Percentiles rank a stretch among this genome's conserved stretches.
Evolutionary conservation across 371 early-diverging fungal genomes (phyloP).

Genomic region (Mucor mucedo): DNA sequence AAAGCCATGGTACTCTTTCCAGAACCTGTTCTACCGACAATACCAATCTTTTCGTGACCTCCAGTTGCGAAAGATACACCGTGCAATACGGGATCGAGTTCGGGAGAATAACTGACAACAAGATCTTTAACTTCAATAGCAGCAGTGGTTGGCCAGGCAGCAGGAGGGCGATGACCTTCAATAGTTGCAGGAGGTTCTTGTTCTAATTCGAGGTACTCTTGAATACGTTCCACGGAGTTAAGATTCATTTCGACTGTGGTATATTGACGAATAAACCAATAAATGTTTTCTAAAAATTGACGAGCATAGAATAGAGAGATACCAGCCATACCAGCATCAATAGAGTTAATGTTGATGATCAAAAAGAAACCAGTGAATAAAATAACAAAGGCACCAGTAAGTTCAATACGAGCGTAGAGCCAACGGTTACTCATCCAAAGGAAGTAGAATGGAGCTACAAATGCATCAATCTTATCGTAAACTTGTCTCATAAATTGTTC

Average conservation of each 20-base stretch:
- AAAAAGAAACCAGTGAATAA: conserved; percentile 69
- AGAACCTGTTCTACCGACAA: conserved; percentile 80
- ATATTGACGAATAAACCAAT: conserved; percentile 59
- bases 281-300: conserved; percentile 56
- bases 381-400: conserved; percentile 71
- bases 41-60: conserved; percentile 77
- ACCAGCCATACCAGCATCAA: conserved; percentile 85
- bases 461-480: conserved; percentile 60
- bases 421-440: conserved; percentile 89
- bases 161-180: conserved; percentile 53
- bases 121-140: conserved; percentile 68
- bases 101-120: conserved; percentile 69
- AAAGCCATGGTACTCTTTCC: conserved; percentile 82
- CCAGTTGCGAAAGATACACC: conserved; percentile 66
- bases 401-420: conserved; percentile 76
- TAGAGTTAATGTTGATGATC: conserved; percentile 50
- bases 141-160: conserved; percentile 80
- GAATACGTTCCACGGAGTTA: conserved; percentile 86
- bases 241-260: conserved; percentile 83
- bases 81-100: conserved; percentile 68
- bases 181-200: conserved; percentile 68
- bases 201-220: conserved; percentile 74
- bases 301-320: conserved; percentile 82
- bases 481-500: conserved; percentile 62
- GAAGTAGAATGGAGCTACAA: conserved; percentile 78